Percentiles rank a stretch among this genome's conserved stretches.
Conservation (phyloP, 371 early-diverging fungal genomes). For the Furculomyces boomerangus region DNA sequence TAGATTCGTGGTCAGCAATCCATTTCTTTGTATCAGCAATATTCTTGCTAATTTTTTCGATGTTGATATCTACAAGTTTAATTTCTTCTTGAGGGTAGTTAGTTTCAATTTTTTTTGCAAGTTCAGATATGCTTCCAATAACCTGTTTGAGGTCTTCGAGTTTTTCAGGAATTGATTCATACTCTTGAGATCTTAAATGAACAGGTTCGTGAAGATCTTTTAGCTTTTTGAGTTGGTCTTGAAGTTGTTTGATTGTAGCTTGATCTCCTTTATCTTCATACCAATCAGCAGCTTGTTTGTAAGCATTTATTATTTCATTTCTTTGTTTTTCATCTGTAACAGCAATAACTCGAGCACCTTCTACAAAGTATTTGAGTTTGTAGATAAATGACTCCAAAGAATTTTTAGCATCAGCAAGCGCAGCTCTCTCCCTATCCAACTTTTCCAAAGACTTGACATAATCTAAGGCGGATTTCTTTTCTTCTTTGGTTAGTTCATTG, state of each 20-base stretch:
- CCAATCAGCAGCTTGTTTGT: conserved; percentile 67
- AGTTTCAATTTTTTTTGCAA: neutral
- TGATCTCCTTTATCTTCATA: conserved; percentile 58
- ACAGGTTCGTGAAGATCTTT: neutral
- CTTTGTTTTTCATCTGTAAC: conserved; percentile 57
- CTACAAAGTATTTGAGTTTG: conserved; percentile 55
- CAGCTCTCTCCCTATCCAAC: conserved; percentile 40
- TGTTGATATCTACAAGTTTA: neutral
- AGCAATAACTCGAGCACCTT: conserved; percentile 42
- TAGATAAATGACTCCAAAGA: conserved; percentile 81
- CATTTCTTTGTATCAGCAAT: neutral
- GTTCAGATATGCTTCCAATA: neutral
- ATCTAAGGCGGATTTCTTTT: conserved; percentile 17
- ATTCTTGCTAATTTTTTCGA: neutral
- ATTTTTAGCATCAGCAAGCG: conserved; percentile 72
- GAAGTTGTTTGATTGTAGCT: conserved; percentile 27
- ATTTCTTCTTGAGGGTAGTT: neutral
- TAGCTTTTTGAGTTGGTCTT: conserved; percentile 23
- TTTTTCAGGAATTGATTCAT: neutral
- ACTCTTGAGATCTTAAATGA: neutral
- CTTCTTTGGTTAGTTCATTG: conserved; percentile 22
- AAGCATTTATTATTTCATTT: conserved; percentile 31
- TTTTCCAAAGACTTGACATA: conserved; percentile 30
- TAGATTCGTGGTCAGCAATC: neutral
- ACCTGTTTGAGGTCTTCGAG: neutral